Conservation (phyloP, 768 basidiomycete species). For the Macrolepiota dolichaula region DNA sequence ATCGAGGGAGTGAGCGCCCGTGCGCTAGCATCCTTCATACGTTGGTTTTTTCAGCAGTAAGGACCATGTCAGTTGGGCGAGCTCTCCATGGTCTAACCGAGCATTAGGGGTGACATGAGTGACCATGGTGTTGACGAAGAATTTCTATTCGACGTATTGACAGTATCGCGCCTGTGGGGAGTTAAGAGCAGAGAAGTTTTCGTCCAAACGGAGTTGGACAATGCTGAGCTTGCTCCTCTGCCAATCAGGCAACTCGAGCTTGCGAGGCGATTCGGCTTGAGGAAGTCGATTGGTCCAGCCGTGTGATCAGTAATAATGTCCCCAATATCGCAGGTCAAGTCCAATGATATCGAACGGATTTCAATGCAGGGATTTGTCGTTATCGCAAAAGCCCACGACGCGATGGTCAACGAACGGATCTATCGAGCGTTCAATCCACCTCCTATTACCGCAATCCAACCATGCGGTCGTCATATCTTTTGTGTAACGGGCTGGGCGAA, state of each 20-base stretch:
- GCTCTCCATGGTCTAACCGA: neutral
- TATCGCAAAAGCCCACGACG: neutral
- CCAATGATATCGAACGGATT: neutral
- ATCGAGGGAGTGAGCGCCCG: neutral
- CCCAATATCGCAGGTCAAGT: neutral
- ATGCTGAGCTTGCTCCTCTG: neutral
- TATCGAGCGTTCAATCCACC: neutral
- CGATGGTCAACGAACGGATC: neutral
- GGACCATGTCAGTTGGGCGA: neutral
- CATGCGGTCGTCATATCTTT: neutral
- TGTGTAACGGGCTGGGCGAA: neutral
- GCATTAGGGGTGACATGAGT: neutral
- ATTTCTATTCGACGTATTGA: neutral
- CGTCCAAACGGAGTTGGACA: neutral
- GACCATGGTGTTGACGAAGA: neutral
- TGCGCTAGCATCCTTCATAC: neutral
- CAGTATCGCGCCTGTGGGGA: neutral
- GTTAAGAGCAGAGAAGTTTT: neutral
- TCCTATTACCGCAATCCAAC: neutral
- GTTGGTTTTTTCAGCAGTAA: neutral
- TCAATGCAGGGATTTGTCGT: neutral
- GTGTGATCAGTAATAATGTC: neutral
- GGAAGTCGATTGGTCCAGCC: neutral
- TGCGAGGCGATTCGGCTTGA: neutral
- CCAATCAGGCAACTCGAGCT: neutral